A percentile compares a stretch with the other conserved stretches of the same genome.
Evolutionary conservation across 2,329 filamentous ascomycete species (phyloP).

Genomic region (Dothiorella sarmentorum): DNA sequence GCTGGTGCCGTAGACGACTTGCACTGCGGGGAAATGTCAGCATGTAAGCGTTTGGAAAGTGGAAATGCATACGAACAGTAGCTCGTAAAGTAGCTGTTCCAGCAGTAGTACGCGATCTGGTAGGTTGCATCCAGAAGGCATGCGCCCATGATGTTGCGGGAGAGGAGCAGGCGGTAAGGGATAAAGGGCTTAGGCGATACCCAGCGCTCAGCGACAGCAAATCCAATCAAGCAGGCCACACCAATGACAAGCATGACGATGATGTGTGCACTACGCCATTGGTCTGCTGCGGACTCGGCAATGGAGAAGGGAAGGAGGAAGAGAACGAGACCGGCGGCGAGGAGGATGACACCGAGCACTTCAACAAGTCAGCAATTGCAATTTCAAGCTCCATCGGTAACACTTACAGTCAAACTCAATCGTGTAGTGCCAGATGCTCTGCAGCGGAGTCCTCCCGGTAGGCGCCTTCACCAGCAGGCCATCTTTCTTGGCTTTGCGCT

Average conservation of each 20-base stretch:
- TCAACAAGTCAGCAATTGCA: constrained; percentile 21
- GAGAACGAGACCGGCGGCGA: constrained; percentile 58
- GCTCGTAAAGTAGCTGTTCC: constrained; percentile 41
- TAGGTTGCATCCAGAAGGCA: constrained; percentile 44
- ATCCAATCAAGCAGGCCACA: constrained; percentile 34
- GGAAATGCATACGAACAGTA: too few relatives aligned
- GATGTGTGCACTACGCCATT: constrained; percentile 39
- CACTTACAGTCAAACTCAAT: constrained; percentile 56
- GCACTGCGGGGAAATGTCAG: too few relatives aligned
- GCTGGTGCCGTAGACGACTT: constrained; percentile 37
- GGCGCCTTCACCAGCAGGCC: constrained; percentile 48
- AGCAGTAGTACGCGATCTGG: constrained; percentile 24
- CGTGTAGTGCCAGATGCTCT: constrained; percentile 53
- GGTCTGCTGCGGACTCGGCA: constrained; percentile 20
- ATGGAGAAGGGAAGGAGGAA: constrained; percentile 64
- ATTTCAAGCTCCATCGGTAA: constrained; percentile 12
- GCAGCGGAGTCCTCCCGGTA: constrained; percentile 43
- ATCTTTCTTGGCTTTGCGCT: constrained; percentile 33
- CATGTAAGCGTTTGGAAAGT: too few relatives aligned
- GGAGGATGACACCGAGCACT: constrained; percentile 58
- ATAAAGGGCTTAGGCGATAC: constrained; percentile 41
- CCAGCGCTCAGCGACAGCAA: constrained; percentile 39
- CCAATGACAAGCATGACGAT: constrained; percentile 42
- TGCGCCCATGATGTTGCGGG: constrained; percentile 51
- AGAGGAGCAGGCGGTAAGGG: constrained; percentile 45